Conservation (phyloP, 768 basidiomycete species). For the Piloderma croceum region DNA sequence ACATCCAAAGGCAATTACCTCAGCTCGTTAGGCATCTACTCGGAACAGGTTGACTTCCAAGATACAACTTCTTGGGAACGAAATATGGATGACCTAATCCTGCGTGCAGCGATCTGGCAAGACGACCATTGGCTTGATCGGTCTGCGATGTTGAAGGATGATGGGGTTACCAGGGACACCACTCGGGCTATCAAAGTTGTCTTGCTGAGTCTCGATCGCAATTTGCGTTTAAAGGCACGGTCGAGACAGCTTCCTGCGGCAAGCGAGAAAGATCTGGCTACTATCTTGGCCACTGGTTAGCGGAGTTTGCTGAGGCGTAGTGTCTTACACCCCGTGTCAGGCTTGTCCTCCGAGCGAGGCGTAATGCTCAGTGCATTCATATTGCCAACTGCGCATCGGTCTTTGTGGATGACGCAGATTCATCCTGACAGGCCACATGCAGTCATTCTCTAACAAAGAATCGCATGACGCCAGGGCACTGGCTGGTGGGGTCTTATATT, state of each 20-base stretch:
- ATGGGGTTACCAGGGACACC: conserved; percentile 31
- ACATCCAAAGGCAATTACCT: conserved; percentile 95
- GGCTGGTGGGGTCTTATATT: no score
- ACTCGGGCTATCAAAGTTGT: conserved; percentile 72
- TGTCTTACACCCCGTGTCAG: no score
- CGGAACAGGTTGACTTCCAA: conserved; percentile 76
- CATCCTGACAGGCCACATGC: no score
- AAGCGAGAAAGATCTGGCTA: conserved; percentile 78
- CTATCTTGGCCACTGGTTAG: conserved; percentile 42
- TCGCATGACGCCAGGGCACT: no score
- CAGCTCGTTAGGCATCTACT: conserved; percentile 70
- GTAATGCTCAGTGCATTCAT: no score
- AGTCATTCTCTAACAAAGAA: no score
- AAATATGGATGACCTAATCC: conserved; percentile 92
- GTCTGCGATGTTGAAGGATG: conserved; percentile 57
- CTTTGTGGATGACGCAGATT: no score
- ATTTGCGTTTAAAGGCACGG: conserved; percentile 86
- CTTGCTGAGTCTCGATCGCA: conserved; percentile 86
- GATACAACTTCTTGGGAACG: conserved; percentile 47
- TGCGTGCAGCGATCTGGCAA: conserved; percentile 91
- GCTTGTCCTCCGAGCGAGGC: no score
- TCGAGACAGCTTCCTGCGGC: conserved; percentile 81
- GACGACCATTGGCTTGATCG: conserved; percentile 89
- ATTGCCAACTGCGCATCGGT: no score
- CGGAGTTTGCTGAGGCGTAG: no score